Base-by-base conservation (phyloP, 495 filamentous ascomycete species). In the Trichoderma parareesei region DNA sequence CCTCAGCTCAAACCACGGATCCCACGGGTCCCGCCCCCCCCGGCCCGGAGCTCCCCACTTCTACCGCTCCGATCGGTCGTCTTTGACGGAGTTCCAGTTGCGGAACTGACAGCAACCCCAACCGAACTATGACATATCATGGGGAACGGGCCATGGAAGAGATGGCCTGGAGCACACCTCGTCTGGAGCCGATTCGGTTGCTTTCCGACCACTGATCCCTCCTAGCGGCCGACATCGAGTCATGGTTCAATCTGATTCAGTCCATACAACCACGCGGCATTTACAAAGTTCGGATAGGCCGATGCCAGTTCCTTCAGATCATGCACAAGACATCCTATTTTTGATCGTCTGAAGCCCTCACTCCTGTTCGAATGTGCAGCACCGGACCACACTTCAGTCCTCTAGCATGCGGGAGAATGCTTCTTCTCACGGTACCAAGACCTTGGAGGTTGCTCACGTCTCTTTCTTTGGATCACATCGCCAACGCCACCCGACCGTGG, bases 231-330 rank as follows among this genome's bases (percentile, higher is more conserved):
- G 6, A 13, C 27, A n/a, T n/a, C 18, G 53, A 57, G 20, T 57
- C 53, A 57, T 57, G 53, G 9, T 33, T 27, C 0, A 27, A 27
- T 27, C 2, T 27, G 27, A 27, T 27, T 27, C 44, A 48, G n/a
- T 48, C n/a, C 44, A 48, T 48, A 48, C 53, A 57, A 37, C 5
- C 27, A 37, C 53, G 53, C 35, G 53, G 53, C 53, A 57, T 57
- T 57, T 57, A 57, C 27, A 57, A 14, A 8, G 18, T 5, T 35
- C 53, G 53, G 53, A 13, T 14, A 37, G 20, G 33, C 53, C 53
- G 53, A 57, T 38, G 53, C 11, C 27, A 35, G 9, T 57, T 41
- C 40, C 20, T 57, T 57, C 20, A 35, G 53, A 9, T n/a, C 27
- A 57, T 57, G 53, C 33, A 10, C 16, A 37, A 57, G 16, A 35